Evolutionary conservation across 2,329 filamentous ascomycete species (phyloP).

Genomic region (Aspergillus felis): DNA sequence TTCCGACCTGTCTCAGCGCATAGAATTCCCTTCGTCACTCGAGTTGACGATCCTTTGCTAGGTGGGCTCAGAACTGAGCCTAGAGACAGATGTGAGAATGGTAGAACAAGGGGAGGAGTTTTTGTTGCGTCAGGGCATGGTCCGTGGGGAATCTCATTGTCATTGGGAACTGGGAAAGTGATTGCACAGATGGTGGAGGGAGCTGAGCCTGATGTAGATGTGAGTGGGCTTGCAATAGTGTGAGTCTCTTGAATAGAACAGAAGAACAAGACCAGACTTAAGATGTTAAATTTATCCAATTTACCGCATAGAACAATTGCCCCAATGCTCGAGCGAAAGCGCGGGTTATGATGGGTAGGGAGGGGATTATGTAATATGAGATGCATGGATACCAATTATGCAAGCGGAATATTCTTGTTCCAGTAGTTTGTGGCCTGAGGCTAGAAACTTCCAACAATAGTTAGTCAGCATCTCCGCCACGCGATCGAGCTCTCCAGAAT

Average conservation of each 20-base stretch:
- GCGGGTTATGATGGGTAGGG: neutral
- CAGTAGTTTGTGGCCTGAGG: constrained; percentile 14
- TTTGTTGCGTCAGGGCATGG: constrained; percentile 71
- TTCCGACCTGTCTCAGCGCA: constrained; percentile 66
- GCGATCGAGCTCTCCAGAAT: constrained; percentile 33
- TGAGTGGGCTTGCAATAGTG: constrained; percentile 49
- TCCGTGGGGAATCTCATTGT: constrained; percentile 66
- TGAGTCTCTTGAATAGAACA: constrained; percentile 47
- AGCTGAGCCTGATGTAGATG: constrained; percentile 54
- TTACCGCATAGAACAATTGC: neutral
- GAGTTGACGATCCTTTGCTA: constrained; percentile 55
- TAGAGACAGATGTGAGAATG: constrained; percentile 41
- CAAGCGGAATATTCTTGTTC: neutral
- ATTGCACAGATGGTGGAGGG: constrained; percentile 67
- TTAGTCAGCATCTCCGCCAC: constrained; percentile 26
- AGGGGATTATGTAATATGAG: neutral
- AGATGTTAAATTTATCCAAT: neutral
- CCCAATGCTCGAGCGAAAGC: neutral
- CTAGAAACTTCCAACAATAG: constrained; percentile 10
- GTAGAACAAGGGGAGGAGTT: constrained; percentile 51
- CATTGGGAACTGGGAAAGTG: constrained; percentile 66
- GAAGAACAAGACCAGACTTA: neutral
- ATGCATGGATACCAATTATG: neutral
- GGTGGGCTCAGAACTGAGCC: constrained; percentile 46
- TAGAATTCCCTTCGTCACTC: constrained; percentile 61